Evolutionary conservation across 1,139 yeast species (phyloP).

Genomic region (Keqinozyma sinolaborantium): DNA sequence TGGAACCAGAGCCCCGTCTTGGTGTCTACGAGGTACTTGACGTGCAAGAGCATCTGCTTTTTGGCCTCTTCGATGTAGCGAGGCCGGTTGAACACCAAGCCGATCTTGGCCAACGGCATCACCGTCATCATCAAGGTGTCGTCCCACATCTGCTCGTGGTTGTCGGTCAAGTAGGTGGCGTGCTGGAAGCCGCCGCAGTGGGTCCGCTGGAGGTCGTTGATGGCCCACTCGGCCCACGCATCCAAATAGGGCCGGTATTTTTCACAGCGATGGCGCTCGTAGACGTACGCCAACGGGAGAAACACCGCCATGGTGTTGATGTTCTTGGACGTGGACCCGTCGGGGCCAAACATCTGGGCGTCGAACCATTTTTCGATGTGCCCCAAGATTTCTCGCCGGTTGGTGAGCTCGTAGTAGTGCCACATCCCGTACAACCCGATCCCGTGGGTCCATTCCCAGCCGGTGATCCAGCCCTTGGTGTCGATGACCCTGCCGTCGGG

Average conservation of each 20-base stretch:
- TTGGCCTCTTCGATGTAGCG: slow-evolving; percentile 29
- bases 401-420: slow-evolving; percentile 26
- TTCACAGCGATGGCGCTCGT: slow-evolving; percentile 18
- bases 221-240: slow-evolving; percentile 32
- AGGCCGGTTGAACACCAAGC: slow-evolving; percentile 21
- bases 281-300: slow-evolving; percentile 22
- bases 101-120: slow-evolving; percentile 30
- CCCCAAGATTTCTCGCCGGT: slow-evolving; percentile 14
- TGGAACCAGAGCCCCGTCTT: slow-evolving; percentile 29
- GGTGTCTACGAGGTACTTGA: slow-evolving; percentile 24
- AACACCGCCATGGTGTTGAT: slow-evolving; percentile 33
- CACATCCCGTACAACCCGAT: slow-evolving; percentile 31
- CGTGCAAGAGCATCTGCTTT: slow-evolving; percentile 27
- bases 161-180: slow-evolving; percentile 25
- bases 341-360: slow-evolving; percentile 21
- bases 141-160: slow-evolving; percentile 31
- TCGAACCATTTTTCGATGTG: slow-evolving; percentile 24
- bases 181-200: slow-evolving; percentile 32
- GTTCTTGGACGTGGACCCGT: slow-evolving; percentile 28
- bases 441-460: slow-evolving; percentile 38
- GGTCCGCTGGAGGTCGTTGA: slow-evolving; percentile 23
- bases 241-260: slow-evolving; percentile 24
- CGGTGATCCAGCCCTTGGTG: slow-evolving; percentile 31
- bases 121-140: slow-evolving; percentile 35
- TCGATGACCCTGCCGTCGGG: slow-evolving; percentile 30